Evolutionary conservation across 139 green algal genomes (phyloP).

Genomic region (Micromonas commoda): DNA sequence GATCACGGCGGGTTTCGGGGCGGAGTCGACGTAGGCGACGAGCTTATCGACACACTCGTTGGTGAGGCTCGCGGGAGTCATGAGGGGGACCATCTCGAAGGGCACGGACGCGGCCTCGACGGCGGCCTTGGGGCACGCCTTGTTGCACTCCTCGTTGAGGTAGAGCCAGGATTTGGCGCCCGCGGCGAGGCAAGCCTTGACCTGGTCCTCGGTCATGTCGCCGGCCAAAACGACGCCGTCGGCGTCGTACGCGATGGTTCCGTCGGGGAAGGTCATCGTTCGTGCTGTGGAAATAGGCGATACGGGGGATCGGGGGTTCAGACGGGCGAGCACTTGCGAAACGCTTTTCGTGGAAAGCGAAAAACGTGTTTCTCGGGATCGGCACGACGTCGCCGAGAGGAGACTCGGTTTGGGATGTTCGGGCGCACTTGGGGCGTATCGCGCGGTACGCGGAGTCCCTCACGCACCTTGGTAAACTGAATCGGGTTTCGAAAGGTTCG

Average conservation of each 20-base stretch:
- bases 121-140: background rate
- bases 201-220: background rate
- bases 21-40: background rate
- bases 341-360: too few species aligned
- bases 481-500: too few species aligned
- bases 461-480: too few species aligned
- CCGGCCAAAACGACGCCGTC: constrained; percentile 6
- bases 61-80: background rate
- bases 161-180: constrained; percentile 9
- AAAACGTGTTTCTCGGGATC: too few species aligned
- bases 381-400: too few species aligned
- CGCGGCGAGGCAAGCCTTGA: background rate
- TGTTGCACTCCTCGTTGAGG: constrained; percentile 2
- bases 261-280: too few species aligned
- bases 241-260: background rate
- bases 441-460: too few species aligned
- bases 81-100: background rate
- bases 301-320: too few species aligned
- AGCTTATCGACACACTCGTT: background rate
- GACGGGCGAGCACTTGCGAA: too few species aligned
- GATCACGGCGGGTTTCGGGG: background rate
- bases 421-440: too few species aligned
- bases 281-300: too few species aligned
- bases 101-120: background rate
- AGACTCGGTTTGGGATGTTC: too few species aligned